Evolutionary conservation across 2,329 filamentous ascomycete genomes (phyloP), one percentile per base, ranked within the genome.

Genomic region (Trichoderma atrobrunneum): DNA sequence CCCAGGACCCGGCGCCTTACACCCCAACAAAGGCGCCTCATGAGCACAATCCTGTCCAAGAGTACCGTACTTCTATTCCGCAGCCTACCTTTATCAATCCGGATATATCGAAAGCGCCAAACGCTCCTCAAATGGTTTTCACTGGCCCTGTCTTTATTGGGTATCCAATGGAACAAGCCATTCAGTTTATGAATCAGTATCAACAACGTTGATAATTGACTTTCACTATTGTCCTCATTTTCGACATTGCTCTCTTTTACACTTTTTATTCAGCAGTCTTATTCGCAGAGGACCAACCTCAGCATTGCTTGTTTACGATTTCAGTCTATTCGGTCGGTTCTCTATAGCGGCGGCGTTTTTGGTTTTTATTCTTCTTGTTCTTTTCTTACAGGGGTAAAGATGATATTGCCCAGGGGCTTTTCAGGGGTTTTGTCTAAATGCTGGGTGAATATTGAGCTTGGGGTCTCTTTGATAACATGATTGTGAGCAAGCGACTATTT

Each of bases 111-210:
- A 80, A 83, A 75, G 77, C 77, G 68, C 75, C 75, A 7, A 73
- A 74, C 51, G 78, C 76, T 11, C 88, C 93, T 11, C 91, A 92
- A 76, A 92, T 98, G 88, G 86, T 97, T 0, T 97, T 98, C 78
- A 97, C 93, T 10, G 95, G 95, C 0, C 95, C 95, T 0, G 94
- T 98, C 0, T 98, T 98, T 78, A 93, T 98, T 77, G 95, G 95
- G 0, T 98, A 97, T 78, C 90, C 92, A 11, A 88, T 94, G 73
- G 93, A 97, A 73, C 91, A 97, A 79, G 92, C 93, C n/a, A 88
- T 93, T 28, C 86, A 89, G 70, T 87, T 97, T 66, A 87, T 97
- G 84, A 90, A 92, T 76, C 86, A 89, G 70, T 87, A 85, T 72
- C 85, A 79, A 76, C 76, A 76, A 70, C 75, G 71, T 63, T 75